Percentiles rank a stretch among this genome's conserved stretches.
Conservation (phyloP, 257 asterid genomes). For the Galeopsis tetrahit region DNA sequence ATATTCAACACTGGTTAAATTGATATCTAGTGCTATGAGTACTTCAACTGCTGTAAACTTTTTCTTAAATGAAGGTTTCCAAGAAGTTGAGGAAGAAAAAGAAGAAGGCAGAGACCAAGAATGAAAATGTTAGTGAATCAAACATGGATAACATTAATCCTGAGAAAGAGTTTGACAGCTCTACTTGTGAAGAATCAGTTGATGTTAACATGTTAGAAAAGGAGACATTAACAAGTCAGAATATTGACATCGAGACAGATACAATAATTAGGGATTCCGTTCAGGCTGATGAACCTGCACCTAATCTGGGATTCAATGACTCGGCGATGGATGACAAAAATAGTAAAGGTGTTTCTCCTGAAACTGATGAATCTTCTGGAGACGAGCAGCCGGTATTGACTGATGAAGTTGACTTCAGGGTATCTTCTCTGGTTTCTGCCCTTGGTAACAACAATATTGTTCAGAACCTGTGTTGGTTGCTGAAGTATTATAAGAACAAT, state of each 20-base stretch:
- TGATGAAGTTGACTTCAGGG: slow-evolving; percentile 81
- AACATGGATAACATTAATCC: slow-evolving; percentile 40
- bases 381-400: slow-evolving; percentile 66
- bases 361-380: slow-evolving; percentile 68
- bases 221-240: slow-evolving; percentile 40
- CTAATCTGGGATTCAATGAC: slow-evolving; percentile 41
- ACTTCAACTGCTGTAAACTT: slow-evolving; percentile 27
- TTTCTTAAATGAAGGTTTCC: slow-evolving; percentile 66
- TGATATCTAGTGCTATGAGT: slow-evolving; percentile 3
- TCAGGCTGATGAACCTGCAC: slow-evolving; percentile 45
- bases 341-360: slow-evolving; percentile 47
- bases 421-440: slow-evolving; percentile 74
- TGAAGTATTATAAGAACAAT: slow-evolving; percentile 82
- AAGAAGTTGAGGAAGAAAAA: slow-evolving; percentile 75
- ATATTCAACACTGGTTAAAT: neutral
- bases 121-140: slow-evolving; percentile 49
- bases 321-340: slow-evolving; percentile 46
- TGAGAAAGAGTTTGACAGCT: slow-evolving; percentile 46
- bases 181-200: slow-evolving; percentile 47
- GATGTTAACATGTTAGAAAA: slow-evolving; percentile 46
- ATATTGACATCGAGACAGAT: slow-evolving; percentile 38
- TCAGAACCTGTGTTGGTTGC: slow-evolving; percentile 87
- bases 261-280: slow-evolving; percentile 39
- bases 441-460: slow-evolving; percentile 69
- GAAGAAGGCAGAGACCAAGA: slow-evolving; percentile 48